Evolutionary conservation across 352 stramenopile genomes (phyloP), one percentile per base, ranked within the genome.

Genomic region (Pilasporangium apinafurcum): DNA sequence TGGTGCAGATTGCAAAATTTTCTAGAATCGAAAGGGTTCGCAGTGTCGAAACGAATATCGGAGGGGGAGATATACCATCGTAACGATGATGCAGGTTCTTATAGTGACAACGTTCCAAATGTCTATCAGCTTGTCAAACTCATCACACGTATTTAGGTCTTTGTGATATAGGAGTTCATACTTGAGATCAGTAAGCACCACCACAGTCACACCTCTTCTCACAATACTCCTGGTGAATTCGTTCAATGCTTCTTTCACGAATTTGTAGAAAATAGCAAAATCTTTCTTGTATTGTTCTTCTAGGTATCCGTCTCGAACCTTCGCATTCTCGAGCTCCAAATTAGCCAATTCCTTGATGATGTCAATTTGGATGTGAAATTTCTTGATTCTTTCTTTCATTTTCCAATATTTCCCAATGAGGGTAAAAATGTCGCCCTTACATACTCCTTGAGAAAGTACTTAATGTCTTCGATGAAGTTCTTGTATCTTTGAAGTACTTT

Each of bases 111-210:
- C 38, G 17, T 42, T 17, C 4, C 42, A 49, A 16, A 45, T 17
- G 16, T 26, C 37, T 13, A 41, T 37, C 36, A 59, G 32, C 34
- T 49, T 20, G 4, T 52, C 10, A 22, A 41, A 4, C 16, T 59
- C 29, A 8, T 28, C 16, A 5, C 46, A 14, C 17, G 22, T 31
- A 37, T 43, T 47, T 37, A 44, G 24, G 21, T 12, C 33, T 4
- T 10, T 24, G 18, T 56, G 31, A 17, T 13, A 26, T 14, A 48
- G 47, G 28, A 60, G 25, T 24, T 47, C 24, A 13, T 60, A 16
- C 33, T 50, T 60, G 51, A 60, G 20, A 30, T 60, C 51, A 4
- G 39, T n/a, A n/a, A n/a, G n/a, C n/a, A n/a, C n/a, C n/a, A n/a
- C 35, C 24, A 60, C 35, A 20, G 18, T 41, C 16, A 18, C 35